phyloP scores from a whole-genome alignment of 257 asterid species.

The Solanum dulcamara region DNA sequence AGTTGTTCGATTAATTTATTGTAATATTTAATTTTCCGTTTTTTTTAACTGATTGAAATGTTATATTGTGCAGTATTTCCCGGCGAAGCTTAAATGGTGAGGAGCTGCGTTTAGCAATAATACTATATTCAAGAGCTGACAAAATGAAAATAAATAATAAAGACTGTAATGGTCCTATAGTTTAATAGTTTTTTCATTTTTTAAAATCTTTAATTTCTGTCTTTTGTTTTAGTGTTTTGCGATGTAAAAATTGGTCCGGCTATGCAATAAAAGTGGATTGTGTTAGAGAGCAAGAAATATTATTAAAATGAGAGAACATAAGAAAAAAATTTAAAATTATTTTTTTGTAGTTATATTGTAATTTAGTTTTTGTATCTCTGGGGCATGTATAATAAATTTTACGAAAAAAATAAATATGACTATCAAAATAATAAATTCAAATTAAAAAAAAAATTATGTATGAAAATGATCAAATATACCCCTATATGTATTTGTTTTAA shows the following conservation, averaged over 20 bases:
- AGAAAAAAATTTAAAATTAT: too few species aligned
- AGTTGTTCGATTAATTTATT: not conserved
- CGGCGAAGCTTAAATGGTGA: constrained; percentile 46
- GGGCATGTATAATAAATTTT: too few species aligned
- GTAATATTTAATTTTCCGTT: not conserved
- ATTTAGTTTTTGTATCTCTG: too few species aligned
- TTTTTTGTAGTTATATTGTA: too few species aligned
- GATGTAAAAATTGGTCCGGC: not conserved
- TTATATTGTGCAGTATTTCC: constrained; percentile 37
- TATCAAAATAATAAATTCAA: too few species aligned
- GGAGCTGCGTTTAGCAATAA: not conserved
- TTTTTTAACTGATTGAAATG: not conserved
- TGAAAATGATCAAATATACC: too few species aligned
- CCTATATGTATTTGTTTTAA: too few species aligned
- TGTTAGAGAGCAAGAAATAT: too few species aligned
- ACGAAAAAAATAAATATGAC: too few species aligned
- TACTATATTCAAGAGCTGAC: not conserved
- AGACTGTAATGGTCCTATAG: not conserved
- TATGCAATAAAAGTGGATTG: not conserved
- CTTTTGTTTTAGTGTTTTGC: not conserved
- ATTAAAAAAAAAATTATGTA: too few species aligned
- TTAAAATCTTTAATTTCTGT: not conserved
- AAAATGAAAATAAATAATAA: not conserved
- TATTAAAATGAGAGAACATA: too few species aligned
- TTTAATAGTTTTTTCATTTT: not conserved